Evolutionary conservation across 2,329 filamentous ascomycete species (phyloP), one percentile per base, ranked within the genome.

Genomic region (Juglanconis oblonga): DNA sequence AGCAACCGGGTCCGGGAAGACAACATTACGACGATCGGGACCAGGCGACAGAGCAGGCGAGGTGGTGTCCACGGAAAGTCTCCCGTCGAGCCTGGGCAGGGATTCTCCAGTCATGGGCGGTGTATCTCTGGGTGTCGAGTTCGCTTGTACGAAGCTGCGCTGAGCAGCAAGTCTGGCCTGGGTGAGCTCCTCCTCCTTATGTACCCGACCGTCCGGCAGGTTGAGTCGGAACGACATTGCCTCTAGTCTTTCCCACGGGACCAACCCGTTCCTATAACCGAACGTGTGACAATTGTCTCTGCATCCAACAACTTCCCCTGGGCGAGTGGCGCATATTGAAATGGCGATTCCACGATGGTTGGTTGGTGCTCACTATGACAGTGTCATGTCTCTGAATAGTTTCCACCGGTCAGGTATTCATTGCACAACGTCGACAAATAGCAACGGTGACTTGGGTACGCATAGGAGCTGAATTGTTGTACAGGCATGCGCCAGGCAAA

Each of bases 1-100:
- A 8, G 83, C 81, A 53, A 85, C 77, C 17, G 83, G 83, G 65
- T 87, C 84, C 2, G 84, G 81, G 63, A 86, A 79, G n/a, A 83
- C 81, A 35, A 86, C 74, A 64, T 77, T 75, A 61, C 80, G 79
- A 49, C 77, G 73, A 32, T 65, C 65, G 7, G 69, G 63, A 14
- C 52, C 67, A 3, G 73, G 68, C 17, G 71, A 68, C 29, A 70
- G 62, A 14, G 69, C 57, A 14, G 62, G 62, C 2, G 68, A 62
- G 45, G 61, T 42, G 29, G 67, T 59, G 10, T 62, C 53, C 47
- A 42, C 59, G 42, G 65, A 64, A 40, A 61, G 52, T 13, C 70
- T 62, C 40, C 64, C 60, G 61, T 72, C 70, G 49, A 67, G 52
- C 57, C 49, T 65, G 42, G 58, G 50, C 14, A 17, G 9, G 8